Evolutionary conservation across 208 protist genomes (phyloP), one percentile per base, ranked within the genome.

Genomic region (Acanthamoeba lenticulata): DNA sequence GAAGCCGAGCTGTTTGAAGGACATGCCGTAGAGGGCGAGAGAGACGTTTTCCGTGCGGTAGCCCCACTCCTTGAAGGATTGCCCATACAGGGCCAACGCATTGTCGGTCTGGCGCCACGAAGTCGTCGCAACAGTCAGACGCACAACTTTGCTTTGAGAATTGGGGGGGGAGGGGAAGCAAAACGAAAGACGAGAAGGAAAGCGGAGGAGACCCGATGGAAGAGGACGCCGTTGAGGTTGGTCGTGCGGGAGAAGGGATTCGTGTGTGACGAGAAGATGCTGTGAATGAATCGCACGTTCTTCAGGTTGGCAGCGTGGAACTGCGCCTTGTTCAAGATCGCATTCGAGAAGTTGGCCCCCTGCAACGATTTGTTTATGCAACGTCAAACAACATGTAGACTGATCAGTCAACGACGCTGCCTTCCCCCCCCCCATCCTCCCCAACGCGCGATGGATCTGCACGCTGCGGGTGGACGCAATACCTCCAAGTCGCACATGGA

Each of bases 51-150:
- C 83, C 49, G 55, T 67, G 0, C 83, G 83, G 42, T 90, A 90
- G 55, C 83, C 83, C 83, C 83, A 90, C 40, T 90, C 83, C 52
- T 90, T 90, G 83, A 90, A 90, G 27, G 83, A 60, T 29, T 90
- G 52, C 27, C 83, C 83, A 49, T 90, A 90, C 4, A 90, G 83
- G 7, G 83, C 83, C 38, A 90, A n/a, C n/a, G 83, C 83, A 21
- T 90, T 90, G 52, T 90, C 83, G 49, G 83, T 34, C 83, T 90
- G 57, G 6, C 17, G 27, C 15, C 52, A 60, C 11, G 47, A 52
- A 7, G 57, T 9, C 19, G 67, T 45, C 32, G 0, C 3, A 29
- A 27, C 24, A 36, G 67, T 77, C 32, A 24, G 24, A 24, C 13
- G 0, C 15, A 34, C 42, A 15, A 42, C 32, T 74, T 15, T 44